Conservation (phyloP, 139 green algal genomes). For the Tetraselmis chui region DNA sequence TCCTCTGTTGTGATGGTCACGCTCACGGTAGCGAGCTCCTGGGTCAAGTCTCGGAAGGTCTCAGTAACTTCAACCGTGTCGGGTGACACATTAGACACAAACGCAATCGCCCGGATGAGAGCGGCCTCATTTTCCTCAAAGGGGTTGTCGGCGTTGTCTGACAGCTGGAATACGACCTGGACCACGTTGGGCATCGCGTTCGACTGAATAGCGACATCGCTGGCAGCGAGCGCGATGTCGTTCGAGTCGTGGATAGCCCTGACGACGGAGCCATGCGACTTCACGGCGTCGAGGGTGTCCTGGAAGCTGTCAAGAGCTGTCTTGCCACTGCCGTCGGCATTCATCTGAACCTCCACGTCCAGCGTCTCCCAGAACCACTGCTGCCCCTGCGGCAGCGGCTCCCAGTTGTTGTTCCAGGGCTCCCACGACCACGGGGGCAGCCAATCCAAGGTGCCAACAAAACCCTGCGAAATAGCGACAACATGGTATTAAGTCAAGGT, state of each 20-base stretch:
- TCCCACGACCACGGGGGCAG: not conserved
- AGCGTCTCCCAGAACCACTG: not conserved
- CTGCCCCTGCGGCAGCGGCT: not conserved
- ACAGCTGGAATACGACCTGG: not conserved
- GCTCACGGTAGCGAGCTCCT: not conserved
- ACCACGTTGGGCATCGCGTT: not conserved
- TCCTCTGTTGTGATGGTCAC: not conserved
- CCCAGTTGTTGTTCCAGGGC: not conserved
- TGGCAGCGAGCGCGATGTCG: not conserved
- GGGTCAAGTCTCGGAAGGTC: not conserved
- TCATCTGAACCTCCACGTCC: not conserved
- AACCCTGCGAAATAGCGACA: not conserved
- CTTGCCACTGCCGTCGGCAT: not conserved
- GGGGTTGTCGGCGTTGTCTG: not conserved
- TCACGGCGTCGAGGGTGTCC: not conserved
- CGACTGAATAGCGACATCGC: not conserved
- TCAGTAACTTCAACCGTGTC: not conserved
- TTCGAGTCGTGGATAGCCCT: not conserved
- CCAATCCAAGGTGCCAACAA: not conserved
- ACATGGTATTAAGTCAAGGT: not conserved
- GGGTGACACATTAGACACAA: not conserved
- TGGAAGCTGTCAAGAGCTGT: not conserved
- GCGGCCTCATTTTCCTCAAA: not conserved
- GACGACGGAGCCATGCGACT: not conserved
- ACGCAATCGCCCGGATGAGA: not conserved